Percentiles rank a stretch among this genome's conserved stretches.
phyloP scores from a whole-genome alignment of 2,329 filamentous ascomycete species.

The Aspergillus quadrilineatus region DNA sequence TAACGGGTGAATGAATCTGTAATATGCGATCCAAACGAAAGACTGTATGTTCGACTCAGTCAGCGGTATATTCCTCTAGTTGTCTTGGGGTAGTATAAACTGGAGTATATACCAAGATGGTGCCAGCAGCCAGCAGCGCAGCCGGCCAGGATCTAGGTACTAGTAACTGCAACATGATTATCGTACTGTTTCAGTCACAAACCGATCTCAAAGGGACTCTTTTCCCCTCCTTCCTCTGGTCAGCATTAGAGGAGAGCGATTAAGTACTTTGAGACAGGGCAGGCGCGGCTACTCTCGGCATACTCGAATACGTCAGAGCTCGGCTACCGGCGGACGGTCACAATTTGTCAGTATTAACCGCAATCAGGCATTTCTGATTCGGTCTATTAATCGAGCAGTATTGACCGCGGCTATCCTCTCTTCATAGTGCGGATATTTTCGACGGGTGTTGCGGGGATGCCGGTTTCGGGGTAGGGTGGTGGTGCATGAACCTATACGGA shows the following conservation, averaged over 20 bases:
- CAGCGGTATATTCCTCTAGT: background rate
- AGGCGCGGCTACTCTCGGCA: slow-evolving; percentile 1
- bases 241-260: background rate
- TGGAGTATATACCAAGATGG: background rate
- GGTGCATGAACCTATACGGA: background rate
- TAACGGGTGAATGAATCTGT: slow-evolving; percentile 38
- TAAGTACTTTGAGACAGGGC: background rate
- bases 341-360: background rate
- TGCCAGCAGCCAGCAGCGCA: background rate
- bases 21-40: slow-evolving; percentile 30
- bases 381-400: background rate
- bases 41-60: slow-evolving; percentile 4
- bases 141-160: slow-evolving; percentile 1
- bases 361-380: background rate
- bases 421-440: background rate
- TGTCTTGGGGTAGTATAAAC: slow-evolving; percentile 24
- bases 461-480: background rate
- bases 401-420: background rate
- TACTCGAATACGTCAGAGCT: slow-evolving; percentile 1
- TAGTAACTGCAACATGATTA: background rate
- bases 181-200: background rate
- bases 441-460: background rate
- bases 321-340: slow-evolving; percentile 4
- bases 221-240: background rate
- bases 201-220: background rate